Evolutionary conservation across 192 early-diverging fungal genomes (phyloP).

Genomic region (Cetraspora pellucida): DNA sequence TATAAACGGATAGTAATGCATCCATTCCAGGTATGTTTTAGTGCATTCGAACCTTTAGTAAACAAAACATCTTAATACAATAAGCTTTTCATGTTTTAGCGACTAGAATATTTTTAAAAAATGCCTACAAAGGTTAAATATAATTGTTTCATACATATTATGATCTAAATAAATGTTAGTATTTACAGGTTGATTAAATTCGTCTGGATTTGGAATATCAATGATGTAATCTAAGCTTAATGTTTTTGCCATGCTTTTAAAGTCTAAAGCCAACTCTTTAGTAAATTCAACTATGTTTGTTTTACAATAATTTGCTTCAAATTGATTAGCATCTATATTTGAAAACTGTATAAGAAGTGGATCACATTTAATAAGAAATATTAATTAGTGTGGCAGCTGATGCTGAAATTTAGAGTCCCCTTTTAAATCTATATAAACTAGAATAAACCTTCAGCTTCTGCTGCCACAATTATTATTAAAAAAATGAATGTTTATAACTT

Average conservation of each 20-base stretch:
- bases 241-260: constrained; percentile 42
- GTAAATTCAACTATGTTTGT: no score
- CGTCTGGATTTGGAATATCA: constrained; percentile 22
- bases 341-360: neutral
- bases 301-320: constrained; percentile 47
- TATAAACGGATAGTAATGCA: no score
- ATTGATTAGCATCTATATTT: neutral
- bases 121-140: constrained; percentile 25
- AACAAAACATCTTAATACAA: no score
- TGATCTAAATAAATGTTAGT: constrained; percentile 10
- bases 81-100: neutral
- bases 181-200: neutral
- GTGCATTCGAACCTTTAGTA: no score
- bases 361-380: neutral
- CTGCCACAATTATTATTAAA: no score
- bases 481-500: no score
- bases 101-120: neutral
- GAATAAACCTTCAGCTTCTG: no score
- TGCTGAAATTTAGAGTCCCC: neutral
- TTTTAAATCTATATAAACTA: no score
- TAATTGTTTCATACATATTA: no score
- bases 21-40: no score
- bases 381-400: no score
- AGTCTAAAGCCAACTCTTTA: constrained; percentile 52
- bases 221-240: constrained; percentile 47